Conservation (phyloP, 306 rosid species). For the Lathyrus aphaca region DNA sequence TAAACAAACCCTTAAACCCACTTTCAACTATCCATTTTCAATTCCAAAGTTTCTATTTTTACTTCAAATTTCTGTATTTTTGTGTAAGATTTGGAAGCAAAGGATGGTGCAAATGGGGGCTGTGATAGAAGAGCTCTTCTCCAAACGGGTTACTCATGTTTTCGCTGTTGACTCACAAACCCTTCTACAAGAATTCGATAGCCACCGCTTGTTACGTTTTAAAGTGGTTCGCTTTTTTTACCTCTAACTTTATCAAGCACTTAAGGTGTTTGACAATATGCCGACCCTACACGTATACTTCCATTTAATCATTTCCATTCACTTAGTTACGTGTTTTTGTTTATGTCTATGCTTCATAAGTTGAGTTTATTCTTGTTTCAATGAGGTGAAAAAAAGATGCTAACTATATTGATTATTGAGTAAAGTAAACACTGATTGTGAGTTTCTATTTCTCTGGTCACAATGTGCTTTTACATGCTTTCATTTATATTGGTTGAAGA, state of each 20-base stretch:
- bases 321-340: too few species aligned
- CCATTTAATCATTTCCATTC: too few species aligned
- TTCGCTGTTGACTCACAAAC: conserved; percentile 58
- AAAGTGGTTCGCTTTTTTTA: conserved; percentile 59
- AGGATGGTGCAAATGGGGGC: conserved; percentile 84
- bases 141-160: conserved; percentile 72
- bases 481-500: conserved; percentile 15
- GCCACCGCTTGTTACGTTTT: conserved; percentile 64
- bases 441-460: conserved; percentile 27
- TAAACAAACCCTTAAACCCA: neutral
- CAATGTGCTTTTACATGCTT: conserved; percentile 19
- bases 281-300: too few species aligned
- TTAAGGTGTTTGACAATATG: too few species aligned
- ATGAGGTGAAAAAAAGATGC: conserved; percentile 3
- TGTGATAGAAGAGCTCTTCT: conserved; percentile 55
- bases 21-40: conserved; percentile 2
- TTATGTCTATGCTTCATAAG: neutral
- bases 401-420: neutral
- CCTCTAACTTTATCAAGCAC: neutral
- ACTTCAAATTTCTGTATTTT: neutral
- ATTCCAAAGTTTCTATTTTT: conserved; percentile 18
- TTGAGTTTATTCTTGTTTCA: conserved; percentile 1
- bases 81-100: conserved; percentile 83
- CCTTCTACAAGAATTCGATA: conserved; percentile 55
- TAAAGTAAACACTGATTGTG: neutral